Evolutionary conservation across 441 rosid genomes (phyloP), one percentile per base, ranked within the genome.

Genomic region (Iberis amara): DNA sequence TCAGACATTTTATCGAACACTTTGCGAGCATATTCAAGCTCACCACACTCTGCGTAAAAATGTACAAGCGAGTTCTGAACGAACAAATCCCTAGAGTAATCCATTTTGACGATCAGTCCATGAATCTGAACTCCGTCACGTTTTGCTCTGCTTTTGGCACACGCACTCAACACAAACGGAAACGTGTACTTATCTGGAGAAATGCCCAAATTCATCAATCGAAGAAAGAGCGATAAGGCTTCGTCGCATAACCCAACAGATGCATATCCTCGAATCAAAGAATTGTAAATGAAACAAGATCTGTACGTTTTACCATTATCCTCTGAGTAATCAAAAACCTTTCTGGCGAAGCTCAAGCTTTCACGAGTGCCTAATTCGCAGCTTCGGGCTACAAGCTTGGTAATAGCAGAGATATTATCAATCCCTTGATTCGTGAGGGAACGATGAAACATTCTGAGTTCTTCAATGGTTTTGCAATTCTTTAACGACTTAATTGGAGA

Each of bases 1-100:
- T 62, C 70, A 33, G 61, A 37, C 87, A 85, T 85, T 82, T 73
- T 11, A 53, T 80, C 94, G 30, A 82, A 85, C 80, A 82, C 70
- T 31, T 67, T 80, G 7, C 79, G 73, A 46, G 69, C 84, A 38
- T 48, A 27, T 5, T 33, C 70, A 51, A 79, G 66, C 14, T 73
- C 77, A 10, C 79, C 83, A 23, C 85, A 68, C 64, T 77, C 83
- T 0, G 73, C 68, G 4, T 78, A 80, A 4, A 77, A 77, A 59
- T 82, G 84, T 6, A 85, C 66, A 50, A 85, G 50, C 12, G 85
- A 82, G 44, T 85, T 85, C 59, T 68, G 72, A 57, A 76, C 66
- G 45, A 72, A 85, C 47, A 72, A 4, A 64, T 82, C 79, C 6
- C 28, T 57, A 27, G 50, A 72, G 5, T 76, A 77, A 58, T 70